Percentiles rank a stretch among this genome's conserved stretches.
These are phyloP conservation scores for Kodamaea kakaduensis DNA, from an alignment of 805 yeast genomes.

Conservation along the genomic window DNA sequence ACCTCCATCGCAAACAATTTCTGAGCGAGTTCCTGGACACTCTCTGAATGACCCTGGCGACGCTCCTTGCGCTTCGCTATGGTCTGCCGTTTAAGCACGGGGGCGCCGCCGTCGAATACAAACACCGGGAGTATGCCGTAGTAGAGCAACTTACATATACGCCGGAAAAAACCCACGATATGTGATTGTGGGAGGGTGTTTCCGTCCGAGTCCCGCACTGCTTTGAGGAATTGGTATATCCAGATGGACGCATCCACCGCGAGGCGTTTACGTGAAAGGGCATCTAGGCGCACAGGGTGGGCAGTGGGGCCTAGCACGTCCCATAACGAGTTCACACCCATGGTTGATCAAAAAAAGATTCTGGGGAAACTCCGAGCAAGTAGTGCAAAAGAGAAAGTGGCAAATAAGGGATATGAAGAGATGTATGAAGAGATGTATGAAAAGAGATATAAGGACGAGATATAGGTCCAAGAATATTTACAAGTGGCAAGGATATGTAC, in stretches of 20 bases:
- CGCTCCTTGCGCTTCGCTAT: constrained; percentile 68
- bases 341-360: no score
- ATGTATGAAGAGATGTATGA: no score
- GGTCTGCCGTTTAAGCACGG: constrained; percentile 73
- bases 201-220: constrained; percentile 85
- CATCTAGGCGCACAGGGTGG: constrained; percentile 83
- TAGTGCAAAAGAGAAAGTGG: no score
- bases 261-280: constrained; percentile 68
- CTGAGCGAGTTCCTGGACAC: constrained; percentile 71
- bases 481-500: no score
- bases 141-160: constrained; percentile 85
- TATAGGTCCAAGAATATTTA: no score
- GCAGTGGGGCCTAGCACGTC: constrained; percentile 86
- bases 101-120: constrained; percentile 96
- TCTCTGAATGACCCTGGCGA: constrained; percentile 69
- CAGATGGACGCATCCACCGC: constrained; percentile 99
- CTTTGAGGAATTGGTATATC: constrained; percentile 95
- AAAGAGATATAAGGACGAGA: no score
- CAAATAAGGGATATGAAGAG: no score
- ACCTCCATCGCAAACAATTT: constrained; percentile 75
- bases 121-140: constrained; percentile 87
- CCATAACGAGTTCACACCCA: constrained; percentile 98
- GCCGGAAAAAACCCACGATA: constrained; percentile 89
- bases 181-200: constrained; percentile 75
- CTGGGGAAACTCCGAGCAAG: no score